Evolutionary conservation across 2,329 filamentous ascomycete genomes (phyloP).

Genomic region (Phialophora expanda): DNA sequence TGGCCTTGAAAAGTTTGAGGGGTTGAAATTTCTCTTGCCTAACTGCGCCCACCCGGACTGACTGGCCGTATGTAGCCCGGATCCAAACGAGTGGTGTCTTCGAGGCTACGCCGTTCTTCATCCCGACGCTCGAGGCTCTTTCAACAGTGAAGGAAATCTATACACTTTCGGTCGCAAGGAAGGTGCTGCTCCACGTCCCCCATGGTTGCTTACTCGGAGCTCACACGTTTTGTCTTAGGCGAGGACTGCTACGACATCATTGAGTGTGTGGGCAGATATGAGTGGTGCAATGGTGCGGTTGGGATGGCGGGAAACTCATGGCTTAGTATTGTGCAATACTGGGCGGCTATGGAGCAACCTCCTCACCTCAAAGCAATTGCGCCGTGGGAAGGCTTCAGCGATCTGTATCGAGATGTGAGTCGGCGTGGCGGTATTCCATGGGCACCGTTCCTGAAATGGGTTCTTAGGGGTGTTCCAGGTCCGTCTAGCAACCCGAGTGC

Average conservation of each 20-base stretch:
- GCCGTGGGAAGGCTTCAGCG: slow-evolving; percentile 56
- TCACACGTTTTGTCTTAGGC: slow-evolving; percentile 33
- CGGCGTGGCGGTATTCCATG: slow-evolving; percentile 48
- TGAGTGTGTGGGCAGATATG: slow-evolving; percentile 49
- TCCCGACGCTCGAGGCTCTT: slow-evolving; percentile 41
- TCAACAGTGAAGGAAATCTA: slow-evolving; percentile 43
- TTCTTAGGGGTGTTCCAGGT: slow-evolving; percentile 27
- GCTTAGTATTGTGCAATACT: slow-evolving; percentile 52
- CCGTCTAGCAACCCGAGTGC: too few relatives aligned
- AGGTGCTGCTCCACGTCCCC: neutral
- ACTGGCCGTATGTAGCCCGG: slow-evolving; percentile 25
- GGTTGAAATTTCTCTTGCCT: slow-evolving; percentile 11
- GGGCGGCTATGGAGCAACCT: slow-evolving; percentile 50
- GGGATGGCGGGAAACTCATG: slow-evolving; percentile 54
- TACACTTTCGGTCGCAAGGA: slow-evolving; percentile 52
- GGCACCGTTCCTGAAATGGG: slow-evolving; percentile 26
- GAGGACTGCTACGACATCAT: slow-evolving; percentile 56
- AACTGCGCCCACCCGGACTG: neutral
- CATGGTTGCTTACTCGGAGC: neutral
- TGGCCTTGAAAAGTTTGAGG: slow-evolving; percentile 39
- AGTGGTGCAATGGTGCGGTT: slow-evolving; percentile 54
- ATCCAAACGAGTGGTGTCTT: slow-evolving; percentile 43
- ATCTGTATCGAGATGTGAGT: slow-evolving; percentile 56
- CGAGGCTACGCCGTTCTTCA: slow-evolving; percentile 44
- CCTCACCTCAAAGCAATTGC: slow-evolving; percentile 53